A percentile compares a stretch with the other conserved stretches of the same genome.
Conservation (phyloP, 805 yeast species). For the Candida saitoana region DNA sequence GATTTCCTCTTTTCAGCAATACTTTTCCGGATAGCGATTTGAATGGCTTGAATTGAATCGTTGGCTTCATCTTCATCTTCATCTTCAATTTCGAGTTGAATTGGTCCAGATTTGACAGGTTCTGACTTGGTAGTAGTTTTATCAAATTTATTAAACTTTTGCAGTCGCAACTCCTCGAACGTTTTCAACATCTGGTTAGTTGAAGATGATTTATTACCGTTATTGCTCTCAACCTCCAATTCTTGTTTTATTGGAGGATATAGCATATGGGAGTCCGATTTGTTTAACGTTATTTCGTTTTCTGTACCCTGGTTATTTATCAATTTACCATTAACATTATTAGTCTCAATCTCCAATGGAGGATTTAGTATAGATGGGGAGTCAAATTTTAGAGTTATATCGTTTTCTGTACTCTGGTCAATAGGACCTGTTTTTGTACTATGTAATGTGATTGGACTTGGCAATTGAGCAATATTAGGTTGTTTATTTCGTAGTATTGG, state of each 20-base stretch:
- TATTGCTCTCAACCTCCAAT: not conserved
- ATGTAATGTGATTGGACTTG: conserved; percentile 3
- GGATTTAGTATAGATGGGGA: too few species aligned
- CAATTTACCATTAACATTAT: not conserved
- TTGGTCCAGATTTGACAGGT: not conserved
- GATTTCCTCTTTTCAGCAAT: conserved; percentile 29
- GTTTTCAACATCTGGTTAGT: not conserved
- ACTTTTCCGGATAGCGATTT: conserved; percentile 44
- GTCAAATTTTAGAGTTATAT: too few species aligned
- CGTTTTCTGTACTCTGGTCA: not conserved
- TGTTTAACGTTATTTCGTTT: too few species aligned
- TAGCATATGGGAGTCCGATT: too few species aligned
- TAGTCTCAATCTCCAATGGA: too few species aligned
- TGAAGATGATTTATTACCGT: not conserved
- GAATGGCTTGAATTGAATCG: conserved; percentile 46
- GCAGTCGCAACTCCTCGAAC: not conserved
- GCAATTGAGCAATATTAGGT: conserved; percentile 1
- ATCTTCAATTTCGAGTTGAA: not conserved
- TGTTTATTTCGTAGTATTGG: not conserved
- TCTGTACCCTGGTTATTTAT: not conserved
- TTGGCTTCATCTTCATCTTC: conserved; percentile 15
- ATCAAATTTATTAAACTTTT: not conserved
- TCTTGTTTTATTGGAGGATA: not conserved
- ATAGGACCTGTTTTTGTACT: not conserved
- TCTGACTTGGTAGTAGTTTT: not conserved